These are phyloP conservation scores for Neckera pumila DNA, from an alignment of 225 moss, liverwort and hornwort species.

Conservation along the genomic window DNA sequence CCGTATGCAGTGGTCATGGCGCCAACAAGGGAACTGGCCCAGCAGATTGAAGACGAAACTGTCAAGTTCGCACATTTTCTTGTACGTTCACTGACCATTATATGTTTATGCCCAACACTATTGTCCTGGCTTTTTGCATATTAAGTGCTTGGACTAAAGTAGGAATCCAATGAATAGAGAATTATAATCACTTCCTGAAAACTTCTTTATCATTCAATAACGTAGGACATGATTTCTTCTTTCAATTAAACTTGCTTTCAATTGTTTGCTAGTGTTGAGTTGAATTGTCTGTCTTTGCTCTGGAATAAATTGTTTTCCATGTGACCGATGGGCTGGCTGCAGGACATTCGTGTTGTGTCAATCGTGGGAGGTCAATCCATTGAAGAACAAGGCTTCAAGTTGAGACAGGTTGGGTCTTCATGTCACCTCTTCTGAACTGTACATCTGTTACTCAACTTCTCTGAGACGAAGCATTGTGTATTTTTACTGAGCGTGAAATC, in stretches of 20 bases:
- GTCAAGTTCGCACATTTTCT: slow-evolving; percentile 98
- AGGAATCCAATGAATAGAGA: neutral
- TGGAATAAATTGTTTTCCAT: neutral
- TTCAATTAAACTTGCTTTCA: neutral
- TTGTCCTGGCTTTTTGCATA: neutral
- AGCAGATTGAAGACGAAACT: slow-evolving; percentile 99
- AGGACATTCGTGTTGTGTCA: slow-evolving; percentile 97
- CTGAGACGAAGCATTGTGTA: neutral
- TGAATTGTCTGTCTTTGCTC: neutral
- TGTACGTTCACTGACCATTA: slow-evolving; percentile 13
- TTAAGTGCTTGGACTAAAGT: neutral
- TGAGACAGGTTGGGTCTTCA: slow-evolving; percentile 61
- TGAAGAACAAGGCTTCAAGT: slow-evolving; percentile 95
- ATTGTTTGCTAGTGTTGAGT: neutral
- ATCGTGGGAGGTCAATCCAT: slow-evolving; percentile 99
- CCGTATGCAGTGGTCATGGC: slow-evolving; percentile 99
- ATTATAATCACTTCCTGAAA: neutral
- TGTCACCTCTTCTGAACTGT: neutral
- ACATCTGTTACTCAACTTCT: neutral
- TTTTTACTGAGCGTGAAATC: neutral
- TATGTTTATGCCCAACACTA: neutral
- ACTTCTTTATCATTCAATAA: neutral
- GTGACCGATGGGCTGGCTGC: neutral
- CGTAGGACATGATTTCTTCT: neutral
- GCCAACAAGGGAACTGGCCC: slow-evolving; percentile 93